phyloP scores from a whole-genome alignment of 331 rosid genomes.

The Saraca asoca region DNA sequence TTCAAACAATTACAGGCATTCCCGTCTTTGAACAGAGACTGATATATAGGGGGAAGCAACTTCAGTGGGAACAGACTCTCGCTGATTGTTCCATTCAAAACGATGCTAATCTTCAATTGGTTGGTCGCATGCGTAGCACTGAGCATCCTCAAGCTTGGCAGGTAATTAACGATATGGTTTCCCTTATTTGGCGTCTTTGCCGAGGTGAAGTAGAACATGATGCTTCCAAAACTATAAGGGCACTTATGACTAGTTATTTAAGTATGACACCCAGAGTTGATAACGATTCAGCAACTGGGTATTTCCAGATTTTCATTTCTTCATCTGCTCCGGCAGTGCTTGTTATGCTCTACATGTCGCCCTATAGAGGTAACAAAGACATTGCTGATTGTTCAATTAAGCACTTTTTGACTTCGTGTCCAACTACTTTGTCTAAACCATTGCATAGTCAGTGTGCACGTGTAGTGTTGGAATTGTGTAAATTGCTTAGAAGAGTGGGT shows the following conservation, averaged over 20 bases:
- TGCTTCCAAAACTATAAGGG: conserved; percentile 29
- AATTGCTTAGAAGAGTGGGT: conserved; percentile 52
- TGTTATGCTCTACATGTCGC: conserved; percentile 54
- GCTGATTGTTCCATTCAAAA: conserved; percentile 61
- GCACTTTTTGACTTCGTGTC: conserved; percentile 44
- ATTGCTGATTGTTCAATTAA: conserved; percentile 46
- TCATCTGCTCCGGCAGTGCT: conserved; percentile 54
- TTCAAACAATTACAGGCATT: conserved; percentile 44
- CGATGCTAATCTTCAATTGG: conserved; percentile 61
- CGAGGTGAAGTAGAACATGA: conserved; percentile 40
- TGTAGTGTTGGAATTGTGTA: conserved; percentile 61
- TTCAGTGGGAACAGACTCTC: conserved; percentile 55
- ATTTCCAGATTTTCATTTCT: conserved; percentile 50
- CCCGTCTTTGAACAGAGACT: conserved; percentile 60
- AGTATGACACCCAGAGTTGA: conserved; percentile 34
- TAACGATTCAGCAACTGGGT: conserved; percentile 28
- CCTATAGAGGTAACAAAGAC: conserved; percentile 31
- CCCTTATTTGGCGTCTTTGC: conserved; percentile 43
- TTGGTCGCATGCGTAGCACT: conserved; percentile 63
- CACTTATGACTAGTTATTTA: conserved; percentile 35
- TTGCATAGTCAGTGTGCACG: conserved; percentile 43
- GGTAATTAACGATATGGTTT: conserved; percentile 43
- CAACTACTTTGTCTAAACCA: conserved; percentile 10
- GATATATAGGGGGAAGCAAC: conserved; percentile 63
- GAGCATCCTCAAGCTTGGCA: conserved; percentile 54